Evolutionary conservation across 306 rosid species (phyloP), one percentile per base, ranked within the genome.

Genomic region (Castanea mollissima): DNA sequence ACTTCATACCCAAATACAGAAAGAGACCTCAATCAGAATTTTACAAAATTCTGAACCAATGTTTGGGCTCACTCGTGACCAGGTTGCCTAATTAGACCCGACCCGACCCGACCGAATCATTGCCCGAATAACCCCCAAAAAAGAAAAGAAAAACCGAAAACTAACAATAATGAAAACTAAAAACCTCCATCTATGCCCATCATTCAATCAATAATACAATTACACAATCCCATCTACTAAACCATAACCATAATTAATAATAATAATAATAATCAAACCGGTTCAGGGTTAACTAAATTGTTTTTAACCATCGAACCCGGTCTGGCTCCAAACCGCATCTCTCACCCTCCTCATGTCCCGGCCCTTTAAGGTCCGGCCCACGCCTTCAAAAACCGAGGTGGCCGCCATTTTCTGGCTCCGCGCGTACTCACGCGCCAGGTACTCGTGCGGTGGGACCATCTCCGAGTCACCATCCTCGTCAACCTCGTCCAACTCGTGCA

Each of bases 281-380:
- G 64, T 23, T 64, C 15, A 0, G 44, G 2, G 44, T 38, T 38
- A 72, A 76, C 7, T 55, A 65, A 6, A 25, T 41, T 41, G 59
- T 6, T 5, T 3, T 87, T 51, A 94, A 3, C 99, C 99, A 64
- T 95, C 83, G 71, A 95, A 93, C 76, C 99, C 99, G 88, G 99
- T 95, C 69, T 90, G 98, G 58, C 92, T 95, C 99, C 99, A 95
- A 1, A 95, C 99, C 0, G 99, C 97, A 16, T 93, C 99, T 0
- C 99, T 88, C 76, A 95, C 98, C 88, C 94, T 89, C 41, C 96
- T 88, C 98, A 95, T 31, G 87, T 95, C 99, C 11, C 99, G 90
- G 2, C 99, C 99, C 83, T 95, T 95, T 60, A 95, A 79, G 23
- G 99, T 95, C 41, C 99, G 88, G 18, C 99, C 99, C 6, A 93